Evolutionary conservation across 768 basidiomycete genomes (phyloP).

Genomic region (Chalciporus sphaerocephalus): DNA sequence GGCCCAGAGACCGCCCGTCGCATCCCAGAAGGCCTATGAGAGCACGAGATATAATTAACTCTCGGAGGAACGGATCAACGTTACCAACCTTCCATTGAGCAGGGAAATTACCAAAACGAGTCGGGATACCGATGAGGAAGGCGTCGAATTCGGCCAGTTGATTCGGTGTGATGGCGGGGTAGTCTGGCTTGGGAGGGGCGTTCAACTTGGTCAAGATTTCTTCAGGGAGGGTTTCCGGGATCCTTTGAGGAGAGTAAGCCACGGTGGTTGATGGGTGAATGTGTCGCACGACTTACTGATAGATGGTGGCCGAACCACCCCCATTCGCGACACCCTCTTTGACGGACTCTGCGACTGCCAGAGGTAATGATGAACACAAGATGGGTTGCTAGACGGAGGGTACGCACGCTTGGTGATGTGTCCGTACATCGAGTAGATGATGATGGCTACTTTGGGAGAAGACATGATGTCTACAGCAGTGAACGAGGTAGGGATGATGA

Average conservation of each 20-base stretch:
- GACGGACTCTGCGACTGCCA: constrained; percentile 56
- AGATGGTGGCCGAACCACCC: constrained; percentile 50
- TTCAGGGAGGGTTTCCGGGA: constrained; percentile 72
- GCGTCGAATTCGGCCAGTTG: constrained; percentile 62
- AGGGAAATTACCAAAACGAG: constrained; percentile 77
- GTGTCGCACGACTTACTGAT: constrained; percentile 41
- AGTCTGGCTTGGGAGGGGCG: constrained; percentile 66
- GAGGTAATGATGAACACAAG: constrained; percentile 3
- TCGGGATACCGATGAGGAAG: constrained; percentile 72
- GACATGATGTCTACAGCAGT: constrained; percentile 31
- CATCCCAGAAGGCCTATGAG: constrained; percentile 66
- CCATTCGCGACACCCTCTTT: constrained; percentile 43
- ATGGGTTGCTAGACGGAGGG: neutral
- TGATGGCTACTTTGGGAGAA: constrained; percentile 57
- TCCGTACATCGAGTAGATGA: constrained; percentile 73
- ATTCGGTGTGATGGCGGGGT: constrained; percentile 59
- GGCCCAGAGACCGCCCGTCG: constrained; percentile 64
- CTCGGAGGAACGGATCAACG: constrained; percentile 1
- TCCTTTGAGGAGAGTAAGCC: constrained; percentile 38
- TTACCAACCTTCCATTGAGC: constrained; percentile 68
- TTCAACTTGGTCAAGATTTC: constrained; percentile 67
- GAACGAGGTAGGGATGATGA: neutral
- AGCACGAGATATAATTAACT: constrained; percentile 3
- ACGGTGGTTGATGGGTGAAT: neutral
- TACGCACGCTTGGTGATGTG: constrained; percentile 64